Evolutionary conservation across 2,329 filamentous ascomycete genomes (phyloP), one percentile per base, ranked within the genome.

Genomic region (Colletotrichum eremochloae): DNA sequence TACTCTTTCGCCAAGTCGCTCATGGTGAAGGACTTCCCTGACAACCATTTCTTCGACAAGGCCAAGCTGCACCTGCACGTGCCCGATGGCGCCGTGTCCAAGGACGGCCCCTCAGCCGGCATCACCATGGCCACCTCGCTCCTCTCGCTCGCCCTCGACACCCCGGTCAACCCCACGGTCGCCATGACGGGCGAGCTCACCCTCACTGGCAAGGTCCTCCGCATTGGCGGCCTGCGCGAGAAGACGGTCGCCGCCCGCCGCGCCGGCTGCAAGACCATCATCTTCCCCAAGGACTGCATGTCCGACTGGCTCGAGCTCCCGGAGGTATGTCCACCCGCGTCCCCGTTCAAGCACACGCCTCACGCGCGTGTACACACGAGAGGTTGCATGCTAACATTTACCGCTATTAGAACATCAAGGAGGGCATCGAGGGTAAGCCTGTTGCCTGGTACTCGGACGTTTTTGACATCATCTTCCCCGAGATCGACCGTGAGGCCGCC

Each of bases 151-250:
- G 96, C 94, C 11, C 85, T 98, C 50, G 90, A 97, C 76, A 88
- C 89, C 57, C 88, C 92, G 20, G 87, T 99, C 62, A 88, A 95
- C 79, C 94, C 96, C 8, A 94, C 94, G 0, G 91, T 98, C 76
- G 96, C 97, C 71, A 99, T 99, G 96, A 99, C 96, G 1, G 96
- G 96, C 75, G 96, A 99, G 83, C 86, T 99, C 75, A 99, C 97
- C 1, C 91, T 99, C 64, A 99, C 96, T 1, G 96, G 96, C 67
- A 99, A 99, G 84, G 96, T 99, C 2, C 85, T 99, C 64, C 89
- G 96, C 74, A 99, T 99, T 80, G 96, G 96, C 62, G 96, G 96
- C 0, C 84, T 99, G 76, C 88, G 96, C 58, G 96, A 99, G 85
- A 99, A 99, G 91, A 98, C 96, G 8, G 96, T 99, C 50, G 96